phyloP scores from a whole-genome alignment of 306 rosid genomes.

The Malus sylvestris region DNA sequence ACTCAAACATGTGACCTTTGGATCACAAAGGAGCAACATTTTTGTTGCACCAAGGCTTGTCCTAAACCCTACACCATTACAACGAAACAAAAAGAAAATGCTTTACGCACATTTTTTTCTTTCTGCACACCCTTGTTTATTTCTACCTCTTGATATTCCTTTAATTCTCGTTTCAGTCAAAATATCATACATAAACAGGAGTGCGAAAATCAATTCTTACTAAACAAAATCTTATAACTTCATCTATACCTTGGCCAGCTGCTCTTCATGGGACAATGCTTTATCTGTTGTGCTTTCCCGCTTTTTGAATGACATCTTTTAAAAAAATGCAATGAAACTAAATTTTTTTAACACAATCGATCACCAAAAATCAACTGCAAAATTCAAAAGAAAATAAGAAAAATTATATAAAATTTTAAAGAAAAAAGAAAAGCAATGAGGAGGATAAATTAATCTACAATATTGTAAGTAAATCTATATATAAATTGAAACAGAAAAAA shows the following conservation, averaged over 20 bases:
- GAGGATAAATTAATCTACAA: neutral
- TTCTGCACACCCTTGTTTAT: too few species aligned
- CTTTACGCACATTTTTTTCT: neutral
- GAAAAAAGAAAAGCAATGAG: neutral
- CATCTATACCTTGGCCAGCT: slow-evolving; percentile 41
- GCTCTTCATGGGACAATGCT: slow-evolving; percentile 37
- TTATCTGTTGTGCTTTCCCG: slow-evolving; percentile 34
- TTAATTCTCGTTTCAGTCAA: too few species aligned
- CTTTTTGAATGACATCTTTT: slow-evolving; percentile 41
- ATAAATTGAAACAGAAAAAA: neutral
- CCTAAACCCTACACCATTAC: too few species aligned
- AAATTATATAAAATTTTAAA: neutral
- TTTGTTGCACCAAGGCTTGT: too few species aligned
- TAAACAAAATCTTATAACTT: neutral
- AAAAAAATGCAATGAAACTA: slow-evolving; percentile 12
- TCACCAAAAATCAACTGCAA: neutral
- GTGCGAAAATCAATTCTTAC: neutral
- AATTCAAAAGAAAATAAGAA: neutral
- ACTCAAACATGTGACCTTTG: too few species aligned
- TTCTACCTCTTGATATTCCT: too few species aligned
- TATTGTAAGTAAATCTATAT: neutral
- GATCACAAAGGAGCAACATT: too few species aligned
- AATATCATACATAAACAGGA: neutral
- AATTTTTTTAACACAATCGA: neutral
- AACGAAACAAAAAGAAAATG: neutral